Conservation (phyloP, 805 yeast species). For the Candida chauliodis region DNA sequence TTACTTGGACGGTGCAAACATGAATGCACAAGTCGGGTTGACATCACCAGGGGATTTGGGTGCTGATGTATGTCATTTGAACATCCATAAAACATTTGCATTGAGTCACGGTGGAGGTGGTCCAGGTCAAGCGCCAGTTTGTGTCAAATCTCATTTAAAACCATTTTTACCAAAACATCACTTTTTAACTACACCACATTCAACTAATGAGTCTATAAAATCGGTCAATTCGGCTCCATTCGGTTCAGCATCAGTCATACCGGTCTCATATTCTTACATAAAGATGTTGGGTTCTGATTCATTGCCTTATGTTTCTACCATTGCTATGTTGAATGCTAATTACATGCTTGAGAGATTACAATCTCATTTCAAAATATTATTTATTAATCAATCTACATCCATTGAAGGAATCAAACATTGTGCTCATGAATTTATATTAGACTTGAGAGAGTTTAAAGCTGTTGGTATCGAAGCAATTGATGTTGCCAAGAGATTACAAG, state of each 20-base stretch:
- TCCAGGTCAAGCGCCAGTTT: constrained; percentile 98
- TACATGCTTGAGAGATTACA: constrained; percentile 83
- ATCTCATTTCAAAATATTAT: constrained; percentile 70
- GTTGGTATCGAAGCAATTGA: constrained; percentile 91
- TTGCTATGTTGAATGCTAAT: constrained; percentile 94
- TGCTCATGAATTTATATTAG: constrained; percentile 95
- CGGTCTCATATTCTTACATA: constrained; percentile 92
- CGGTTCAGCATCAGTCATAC: constrained; percentile 91
- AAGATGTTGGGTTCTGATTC: constrained; percentile 88
- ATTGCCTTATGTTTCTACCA: constrained; percentile 78
- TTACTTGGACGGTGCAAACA: constrained; percentile 96
- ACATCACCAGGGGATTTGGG: constrained; percentile 97
- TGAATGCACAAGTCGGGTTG: constrained; percentile 98
- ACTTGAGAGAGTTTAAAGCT: constrained; percentile 77
- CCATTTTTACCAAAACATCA: constrained; percentile 83
- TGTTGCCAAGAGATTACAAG: constrained; percentile 94
- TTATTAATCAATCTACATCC: constrained; percentile 48
- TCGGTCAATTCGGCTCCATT: constrained; percentile 92
- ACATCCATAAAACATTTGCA: constrained; percentile 95
- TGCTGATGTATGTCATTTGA: constrained; percentile 97
- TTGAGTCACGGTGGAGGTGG: constrained; percentile 99
- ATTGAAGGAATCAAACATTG: constrained; percentile 61
- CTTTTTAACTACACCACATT: constrained; percentile 49
- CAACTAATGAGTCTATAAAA: constrained; percentile 50
- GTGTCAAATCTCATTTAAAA: constrained; percentile 78